Conservation (phyloP, 2,329 filamentous ascomycete genomes). For the Teratosphaeria epicoccoides region DNA sequence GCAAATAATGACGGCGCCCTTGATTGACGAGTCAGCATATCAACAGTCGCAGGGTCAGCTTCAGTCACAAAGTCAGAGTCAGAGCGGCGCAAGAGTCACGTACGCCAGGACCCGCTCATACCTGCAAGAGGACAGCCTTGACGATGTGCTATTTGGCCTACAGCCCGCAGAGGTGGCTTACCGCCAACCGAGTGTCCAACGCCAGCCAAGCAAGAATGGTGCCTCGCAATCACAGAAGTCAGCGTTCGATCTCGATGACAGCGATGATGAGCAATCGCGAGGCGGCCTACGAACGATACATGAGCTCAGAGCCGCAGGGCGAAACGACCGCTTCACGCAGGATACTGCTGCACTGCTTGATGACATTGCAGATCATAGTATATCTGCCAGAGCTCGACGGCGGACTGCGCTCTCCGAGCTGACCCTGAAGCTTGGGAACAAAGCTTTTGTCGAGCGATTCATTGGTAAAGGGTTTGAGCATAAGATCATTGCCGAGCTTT, state of each 20-base stretch:
- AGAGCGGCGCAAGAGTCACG: constrained; percentile 39
- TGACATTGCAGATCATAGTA: constrained; percentile 42
- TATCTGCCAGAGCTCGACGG: constrained; percentile 35
- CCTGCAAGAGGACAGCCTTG: constrained; percentile 38
- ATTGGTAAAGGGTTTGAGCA: constrained; percentile 62
- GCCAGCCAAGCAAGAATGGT: constrained; percentile 6
- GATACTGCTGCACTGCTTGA: constrained; percentile 48
- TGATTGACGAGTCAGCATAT: not conserved
- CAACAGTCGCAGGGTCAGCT: not conserved
- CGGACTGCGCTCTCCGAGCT: constrained; percentile 47
- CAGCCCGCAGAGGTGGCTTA: constrained; percentile 5
- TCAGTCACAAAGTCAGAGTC: constrained; percentile 8
- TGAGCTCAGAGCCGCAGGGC: constrained; percentile 49
- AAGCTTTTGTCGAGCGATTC: constrained; percentile 58
- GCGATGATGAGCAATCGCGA: constrained; percentile 34
- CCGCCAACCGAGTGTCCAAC: constrained; percentile 5
- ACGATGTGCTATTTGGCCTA: constrained; percentile 21
- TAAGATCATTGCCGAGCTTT: constrained; percentile 53
- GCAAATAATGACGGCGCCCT: not conserved
- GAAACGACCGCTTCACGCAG: constrained; percentile 45
- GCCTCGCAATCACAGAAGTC: constrained; percentile 15
- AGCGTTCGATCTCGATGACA: constrained; percentile 32
- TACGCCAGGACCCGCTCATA: constrained; percentile 52
- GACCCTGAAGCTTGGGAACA: constrained; percentile 44
- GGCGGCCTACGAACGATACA: constrained; percentile 47